A percentile compares a stretch with the other conserved stretches of the same genome.
phyloP scores from a whole-genome alignment of 371 early-diverging fungal genomes.

The Actinomortierella wolfii region DNA sequence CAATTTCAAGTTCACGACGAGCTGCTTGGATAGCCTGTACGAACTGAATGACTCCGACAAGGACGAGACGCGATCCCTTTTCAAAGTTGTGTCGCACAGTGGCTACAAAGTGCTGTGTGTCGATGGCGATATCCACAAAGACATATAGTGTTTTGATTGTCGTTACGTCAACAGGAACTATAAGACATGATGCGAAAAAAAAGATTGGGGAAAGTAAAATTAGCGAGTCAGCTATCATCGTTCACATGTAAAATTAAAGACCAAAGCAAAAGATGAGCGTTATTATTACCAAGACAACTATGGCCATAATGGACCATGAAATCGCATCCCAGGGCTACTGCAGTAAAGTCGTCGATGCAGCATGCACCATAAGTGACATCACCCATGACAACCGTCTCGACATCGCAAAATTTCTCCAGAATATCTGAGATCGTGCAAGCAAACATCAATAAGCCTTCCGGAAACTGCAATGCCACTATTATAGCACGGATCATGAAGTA shows the following conservation, averaged over 20 bases:
- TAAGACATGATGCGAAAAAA: not conserved
- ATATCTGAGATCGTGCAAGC: slow-evolving; percentile 93
- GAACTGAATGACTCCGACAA: slow-evolving; percentile 99
- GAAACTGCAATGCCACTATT: slow-evolving; percentile 97
- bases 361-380: slow-evolving; percentile 99
- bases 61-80: slow-evolving; percentile 68
- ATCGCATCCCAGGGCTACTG: slow-evolving; percentile 93
- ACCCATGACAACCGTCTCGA: slow-evolving; percentile 96
- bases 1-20: slow-evolving; percentile 61
- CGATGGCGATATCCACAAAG: slow-evolving; percentile 99
- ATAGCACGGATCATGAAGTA: not conserved
- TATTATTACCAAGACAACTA: slow-evolving; percentile 84
- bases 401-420: slow-evolving; percentile 85
- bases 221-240: not conserved
- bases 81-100: slow-evolving; percentile 89
- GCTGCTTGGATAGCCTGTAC: slow-evolving; percentile 86
- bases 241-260: not conserved
- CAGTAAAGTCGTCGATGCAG: slow-evolving; percentile 98
- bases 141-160: slow-evolving; percentile 97
- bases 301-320: slow-evolving; percentile 99
- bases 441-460: slow-evolving; percentile 99
- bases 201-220: slow-evolving; percentile 2
- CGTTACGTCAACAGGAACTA: slow-evolving; percentile 95
- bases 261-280: not conserved
- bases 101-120: slow-evolving; percentile 90